Conservation (phyloP, 2,329 filamentous ascomycete genomes). For the Neurospora sp. region DNA sequence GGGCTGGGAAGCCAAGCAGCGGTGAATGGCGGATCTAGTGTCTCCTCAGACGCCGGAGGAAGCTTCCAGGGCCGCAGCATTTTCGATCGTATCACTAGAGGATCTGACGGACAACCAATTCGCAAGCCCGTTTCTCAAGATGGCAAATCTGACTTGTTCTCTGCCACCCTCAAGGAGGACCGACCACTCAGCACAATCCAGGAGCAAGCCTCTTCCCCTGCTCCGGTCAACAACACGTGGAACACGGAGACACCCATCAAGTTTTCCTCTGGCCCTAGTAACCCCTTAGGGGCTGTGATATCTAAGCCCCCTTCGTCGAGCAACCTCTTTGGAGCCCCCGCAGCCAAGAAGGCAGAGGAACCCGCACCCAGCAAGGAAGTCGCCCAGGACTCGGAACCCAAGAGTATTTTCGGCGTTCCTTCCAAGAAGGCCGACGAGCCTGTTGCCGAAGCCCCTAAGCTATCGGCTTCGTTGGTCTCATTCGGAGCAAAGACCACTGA, state of each 20-base stretch:
- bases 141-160: conserved; percentile 18
- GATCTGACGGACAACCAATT: conserved; percentile 39
- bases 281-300: conserved; percentile 24
- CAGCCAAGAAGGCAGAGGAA: conserved; percentile 2
- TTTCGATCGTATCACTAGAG: conserved; percentile 46
- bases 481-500: conserved; percentile 8
- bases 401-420: conserved; percentile 16
- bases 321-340: conserved; percentile 7
- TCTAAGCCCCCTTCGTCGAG: conserved; percentile 22
- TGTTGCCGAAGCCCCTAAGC: conserved; percentile 8
- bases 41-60: conserved; percentile 33
- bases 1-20: conserved; percentile 21
- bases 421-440: conserved; percentile 13
- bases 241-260: conserved; percentile 43
- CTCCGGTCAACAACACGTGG: conserved; percentile 36
- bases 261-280: conserved; percentile 30
- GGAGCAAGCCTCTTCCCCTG: conserved; percentile 15
- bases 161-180: conserved; percentile 27
- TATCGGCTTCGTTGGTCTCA: conserved; percentile 3
- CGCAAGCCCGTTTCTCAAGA: conserved; percentile 28
- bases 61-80: conserved; percentile 39
- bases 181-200: conserved; percentile 37
- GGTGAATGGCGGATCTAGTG: conserved; percentile 23
- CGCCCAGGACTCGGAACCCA: conserved; percentile 23
- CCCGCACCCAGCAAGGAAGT: conserved; percentile 8